Percentiles rank a stretch among this genome's conserved stretches.
phyloP scores from a whole-genome alignment of 768 basidiomycete species.

The Clathrus columnatus region DNA sequence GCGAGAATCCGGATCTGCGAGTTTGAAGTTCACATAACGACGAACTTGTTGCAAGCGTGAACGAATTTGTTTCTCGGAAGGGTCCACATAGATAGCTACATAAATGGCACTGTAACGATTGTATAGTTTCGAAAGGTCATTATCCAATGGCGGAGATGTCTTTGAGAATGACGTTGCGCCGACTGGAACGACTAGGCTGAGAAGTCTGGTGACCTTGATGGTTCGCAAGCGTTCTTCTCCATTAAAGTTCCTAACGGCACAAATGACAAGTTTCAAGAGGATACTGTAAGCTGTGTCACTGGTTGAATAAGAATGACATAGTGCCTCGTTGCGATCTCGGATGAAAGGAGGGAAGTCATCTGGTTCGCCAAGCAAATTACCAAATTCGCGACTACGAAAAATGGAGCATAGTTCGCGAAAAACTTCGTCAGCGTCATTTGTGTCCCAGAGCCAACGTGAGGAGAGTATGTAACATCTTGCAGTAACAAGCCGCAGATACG shows the following conservation, averaged over 20 bases:
- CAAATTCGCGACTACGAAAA: conserved; percentile 69
- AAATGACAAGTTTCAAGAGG: conserved; percentile 75
- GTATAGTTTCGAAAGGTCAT: conserved; percentile 66
- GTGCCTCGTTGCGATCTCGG: conserved; percentile 40
- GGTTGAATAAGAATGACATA: conserved; percentile 41
- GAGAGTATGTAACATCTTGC: conserved; percentile 67
- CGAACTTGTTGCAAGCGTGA: conserved; percentile 57
- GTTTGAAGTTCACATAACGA: conserved; percentile 57
- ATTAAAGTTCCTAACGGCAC: conserved; percentile 37
- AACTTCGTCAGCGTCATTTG: conserved; percentile 46
- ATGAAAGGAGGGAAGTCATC: conserved; percentile 69
- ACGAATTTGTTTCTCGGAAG: conserved; percentile 34
- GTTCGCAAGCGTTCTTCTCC: conserved; percentile 25
- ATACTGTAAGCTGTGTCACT: conserved; percentile 69
- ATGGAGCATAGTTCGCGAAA: conserved; percentile 60
- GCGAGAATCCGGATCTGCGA: conserved; percentile 55
- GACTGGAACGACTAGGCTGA: conserved; percentile 65
- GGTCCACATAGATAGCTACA: conserved; percentile 61
- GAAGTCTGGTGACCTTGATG: conserved; percentile 51
- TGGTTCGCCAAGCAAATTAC: conserved; percentile 53
- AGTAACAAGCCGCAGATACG: conserved; percentile 61
- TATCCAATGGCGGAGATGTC: conserved; percentile 35
- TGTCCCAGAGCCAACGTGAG: conserved; percentile 68
- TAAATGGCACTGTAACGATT: conserved; percentile 75
- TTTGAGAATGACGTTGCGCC: conserved; percentile 59